A percentile compares a stretch with the other conserved stretches of the same genome.
These are phyloP conservation scores for Taphrina wiesneri DNA, from an alignment of 1,139 yeast genomes.

Conservation along the genomic window DNA sequence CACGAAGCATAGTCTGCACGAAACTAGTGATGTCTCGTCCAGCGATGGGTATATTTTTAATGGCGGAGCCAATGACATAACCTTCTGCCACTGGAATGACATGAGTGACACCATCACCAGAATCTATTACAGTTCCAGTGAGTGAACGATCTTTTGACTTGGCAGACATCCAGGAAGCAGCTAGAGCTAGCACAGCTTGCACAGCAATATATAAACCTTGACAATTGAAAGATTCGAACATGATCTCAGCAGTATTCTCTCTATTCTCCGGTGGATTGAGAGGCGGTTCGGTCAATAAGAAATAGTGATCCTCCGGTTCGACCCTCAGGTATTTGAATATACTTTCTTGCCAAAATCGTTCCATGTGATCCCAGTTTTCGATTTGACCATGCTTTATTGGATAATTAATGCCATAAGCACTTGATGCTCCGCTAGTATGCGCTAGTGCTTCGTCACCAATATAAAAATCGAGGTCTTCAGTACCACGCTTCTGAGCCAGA, in stretches of 20 bases:
- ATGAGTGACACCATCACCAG: constrained; percentile 98
- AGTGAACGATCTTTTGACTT: constrained; percentile 92
- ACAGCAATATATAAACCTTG: constrained; percentile 98
- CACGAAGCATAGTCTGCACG: constrained; percentile 89
- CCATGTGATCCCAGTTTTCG: constrained; percentile 99
- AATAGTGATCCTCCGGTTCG: constrained; percentile 98
- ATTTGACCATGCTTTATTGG: constrained; percentile 98
- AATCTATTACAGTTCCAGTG: constrained; percentile 97
- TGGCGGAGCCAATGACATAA: constrained; percentile 94
- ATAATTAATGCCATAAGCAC: constrained; percentile 69
- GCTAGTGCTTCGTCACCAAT: constrained; percentile 93
- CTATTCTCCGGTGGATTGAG: constrained; percentile 98
- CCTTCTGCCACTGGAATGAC: constrained; percentile 99
- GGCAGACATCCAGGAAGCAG: constrained; percentile 98
- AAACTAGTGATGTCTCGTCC: constrained; percentile 96
- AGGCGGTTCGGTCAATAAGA: constrained; percentile 90
- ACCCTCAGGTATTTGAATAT: constrained; percentile 93
- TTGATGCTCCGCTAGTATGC: constrained; percentile 68
- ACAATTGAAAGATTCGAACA: constrained; percentile 98
- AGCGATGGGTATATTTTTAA: constrained; percentile 95
- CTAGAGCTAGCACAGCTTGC: constrained; percentile 96
- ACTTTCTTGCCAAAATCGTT: constrained; percentile 96
- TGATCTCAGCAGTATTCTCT: constrained; percentile 96
- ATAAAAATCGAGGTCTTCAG: constrained; percentile 90
- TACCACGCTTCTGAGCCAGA: constrained; percentile 75